Base-by-base conservation (phyloP, 768 basidiomycete species). In the Megacollybia marginata region DNA sequence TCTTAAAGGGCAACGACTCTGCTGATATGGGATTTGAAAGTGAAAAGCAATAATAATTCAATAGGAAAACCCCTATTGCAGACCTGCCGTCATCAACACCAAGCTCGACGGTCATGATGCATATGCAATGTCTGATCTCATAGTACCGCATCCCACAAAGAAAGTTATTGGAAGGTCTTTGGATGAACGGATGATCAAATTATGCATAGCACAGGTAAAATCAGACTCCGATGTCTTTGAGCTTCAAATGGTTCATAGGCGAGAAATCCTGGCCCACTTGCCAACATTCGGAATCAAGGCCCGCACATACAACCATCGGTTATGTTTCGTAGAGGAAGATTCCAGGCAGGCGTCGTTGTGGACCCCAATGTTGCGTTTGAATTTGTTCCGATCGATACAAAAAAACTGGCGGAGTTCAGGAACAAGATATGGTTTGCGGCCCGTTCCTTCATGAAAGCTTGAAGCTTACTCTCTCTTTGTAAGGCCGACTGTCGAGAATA, bases 181-280 rank as follows among this genome's bases (percentile, higher is more conserved):
- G 74, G 76, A 2, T 62, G 76, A 15, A 59, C 57, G 8, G 75
- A 75, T 48, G 75, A 76, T 49, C 73, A 75, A 55, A 69, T 76
- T 42, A 68, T 70, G 58, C 62, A 70, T 40, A 63, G 58, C 33
- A 72, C 67, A 12, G 72, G 72, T 16, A 28, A 28, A 28, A 2
- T 28, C n/a, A n/a, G n/a, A 28, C 23, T 3, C 6, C 23, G 2
- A 28, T 28, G n/a, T 28, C 23, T 28, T 6, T 6, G 6, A 28
- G 23, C 6, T 28, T n/a, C n/a, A n/a, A n/a, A n/a, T 28, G 23
- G 6, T 28, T 28, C 23, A 28, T 28, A 28, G 23, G 23, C 23
- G 69, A 70, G 66, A 9, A 72, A 70, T 49, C 70, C 70, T 2
- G 64, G 56, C 0, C 69, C 70, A 1, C 50, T 72, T 6, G 72